Conservation (phyloP, 202 grass and related monocot species). For the Cymbopogon flexuosus region DNA sequence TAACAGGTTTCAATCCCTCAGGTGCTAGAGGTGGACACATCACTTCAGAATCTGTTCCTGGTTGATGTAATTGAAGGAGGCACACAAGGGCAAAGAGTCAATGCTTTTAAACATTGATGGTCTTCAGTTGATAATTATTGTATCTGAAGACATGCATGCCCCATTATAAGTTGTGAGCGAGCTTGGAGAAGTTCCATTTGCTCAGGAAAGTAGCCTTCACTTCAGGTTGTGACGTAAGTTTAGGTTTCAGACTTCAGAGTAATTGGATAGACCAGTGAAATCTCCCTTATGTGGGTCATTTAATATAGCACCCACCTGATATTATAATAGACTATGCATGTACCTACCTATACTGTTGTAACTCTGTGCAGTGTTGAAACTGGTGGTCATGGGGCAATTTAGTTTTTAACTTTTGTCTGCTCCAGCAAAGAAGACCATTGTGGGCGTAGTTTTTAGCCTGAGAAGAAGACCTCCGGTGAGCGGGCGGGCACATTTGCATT, state of each 20-base stretch:
- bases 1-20: slow-evolving; percentile 56
- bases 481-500: not conserved
- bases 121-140: slow-evolving; percentile 40
- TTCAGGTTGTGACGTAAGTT: slow-evolving; percentile 46
- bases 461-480: slow-evolving; percentile 3
- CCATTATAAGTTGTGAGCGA: slow-evolving; percentile 42
- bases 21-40: slow-evolving; percentile 50
- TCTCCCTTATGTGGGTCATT: slow-evolving; percentile 38
- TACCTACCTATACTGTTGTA: slow-evolving; percentile 49
- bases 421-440: slow-evolving; percentile 33
- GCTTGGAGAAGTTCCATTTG: slow-evolving; percentile 46
- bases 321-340: slow-evolving; percentile 44
- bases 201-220: slow-evolving; percentile 38
- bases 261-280: slow-evolving; percentile 38
- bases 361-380: slow-evolving; percentile 45
- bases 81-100: not conserved
- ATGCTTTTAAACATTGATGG: slow-evolving; percentile 19
- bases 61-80: slow-evolving; percentile 47
- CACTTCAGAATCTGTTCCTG: slow-evolving; percentile 76
- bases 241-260: slow-evolving; percentile 59
- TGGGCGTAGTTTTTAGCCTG: slow-evolving; percentile 21
- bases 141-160: slow-evolving; percentile 32
- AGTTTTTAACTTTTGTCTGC: slow-evolving; percentile 43
- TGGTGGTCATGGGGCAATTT: slow-evolving; percentile 44
- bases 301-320: slow-evolving; percentile 45